Evolutionary conservation across 2,329 filamentous ascomycete species (phyloP).

Genomic region (Penicillium janthinellum): DNA sequence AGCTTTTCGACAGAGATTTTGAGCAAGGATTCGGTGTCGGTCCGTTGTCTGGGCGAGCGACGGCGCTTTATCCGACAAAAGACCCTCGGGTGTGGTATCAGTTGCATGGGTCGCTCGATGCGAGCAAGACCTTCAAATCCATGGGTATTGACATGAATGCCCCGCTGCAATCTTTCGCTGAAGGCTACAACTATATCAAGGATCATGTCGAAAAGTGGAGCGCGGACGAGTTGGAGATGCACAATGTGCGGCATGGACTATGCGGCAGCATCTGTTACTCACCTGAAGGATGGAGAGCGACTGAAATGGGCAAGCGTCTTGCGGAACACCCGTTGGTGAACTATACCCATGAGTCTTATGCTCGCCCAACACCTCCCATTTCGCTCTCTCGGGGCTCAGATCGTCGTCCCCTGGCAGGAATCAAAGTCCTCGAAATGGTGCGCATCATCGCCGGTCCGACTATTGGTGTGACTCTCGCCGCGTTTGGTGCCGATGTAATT

Average conservation of each 20-base stretch:
- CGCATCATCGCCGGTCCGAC: conserved; percentile 45
- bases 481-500: conserved; percentile 52
- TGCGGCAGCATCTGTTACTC: conserved; percentile 51
- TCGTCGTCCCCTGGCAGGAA: conserved; percentile 43
- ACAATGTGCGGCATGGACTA: conserved; percentile 45
- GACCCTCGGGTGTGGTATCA: conserved; percentile 52
- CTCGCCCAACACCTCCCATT: conserved; percentile 37
- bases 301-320: conserved; percentile 48
- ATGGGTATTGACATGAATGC: conserved; percentile 48
- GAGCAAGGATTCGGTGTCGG: not conserved
- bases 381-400: conserved; percentile 18
- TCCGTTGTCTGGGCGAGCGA: conserved; percentile 44
- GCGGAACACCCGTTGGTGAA: conserved; percentile 49
- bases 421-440: conserved; percentile 53
- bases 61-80: conserved; percentile 53
- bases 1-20: not conserved
- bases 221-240: conserved; percentile 48
- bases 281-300: conserved; percentile 48
- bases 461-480: conserved; percentile 46
- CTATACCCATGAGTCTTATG: conserved; percentile 38
- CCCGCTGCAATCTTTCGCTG: conserved; percentile 1
- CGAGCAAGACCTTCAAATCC: conserved; percentile 46
- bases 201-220: conserved; percentile 36
- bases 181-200: conserved; percentile 29
- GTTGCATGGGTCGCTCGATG: conserved; percentile 54